Percentiles rank a stretch among this genome's conserved stretches.
These are phyloP conservation scores for Sphagnum tenellum DNA, from an alignment of 225 moss, liverwort and hornwort species.

Conservation along the genomic window DNA sequence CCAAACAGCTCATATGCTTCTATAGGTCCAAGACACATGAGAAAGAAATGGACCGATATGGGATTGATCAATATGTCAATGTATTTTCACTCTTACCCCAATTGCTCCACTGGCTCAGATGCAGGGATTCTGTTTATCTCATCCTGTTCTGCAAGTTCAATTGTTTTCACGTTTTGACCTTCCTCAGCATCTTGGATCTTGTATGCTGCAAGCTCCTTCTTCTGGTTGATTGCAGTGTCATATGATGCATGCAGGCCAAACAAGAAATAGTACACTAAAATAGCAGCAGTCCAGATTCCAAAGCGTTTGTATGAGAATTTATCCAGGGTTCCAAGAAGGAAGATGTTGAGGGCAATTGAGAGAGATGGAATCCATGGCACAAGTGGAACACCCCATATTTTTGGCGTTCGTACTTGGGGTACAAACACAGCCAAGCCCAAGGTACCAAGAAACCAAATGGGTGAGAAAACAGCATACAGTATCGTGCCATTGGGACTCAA, in stretches of 20 bases:
- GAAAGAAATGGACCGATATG: too few relatives aligned
- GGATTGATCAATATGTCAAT: too few relatives aligned
- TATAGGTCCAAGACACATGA: too few relatives aligned
- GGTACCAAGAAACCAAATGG: constrained; percentile 18
- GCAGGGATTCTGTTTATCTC: too few relatives aligned
- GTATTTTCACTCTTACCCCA: too few relatives aligned
- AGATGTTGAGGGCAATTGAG: constrained; percentile 24
- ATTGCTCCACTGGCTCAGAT: too few relatives aligned
- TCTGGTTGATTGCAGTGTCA: constrained; percentile 12
- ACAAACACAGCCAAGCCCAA: constrained; percentile 15
- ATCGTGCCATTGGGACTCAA: constrained; percentile 18
- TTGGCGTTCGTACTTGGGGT: constrained; percentile 18
- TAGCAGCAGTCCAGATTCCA: constrained; percentile 19
- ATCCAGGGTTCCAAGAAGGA: constrained; percentile 39
- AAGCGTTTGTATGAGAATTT: constrained; percentile 24
- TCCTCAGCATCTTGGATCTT: too few relatives aligned
- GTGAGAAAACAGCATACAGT: constrained; percentile 19
- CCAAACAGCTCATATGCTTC: too few relatives aligned
- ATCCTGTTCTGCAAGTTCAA: too few relatives aligned
- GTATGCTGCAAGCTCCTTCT: too few relatives aligned
- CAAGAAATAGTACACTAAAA: constrained; percentile 22
- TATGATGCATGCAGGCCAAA: constrained; percentile 38
- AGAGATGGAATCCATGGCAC: constrained; percentile 33
- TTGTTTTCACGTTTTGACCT: too few relatives aligned
- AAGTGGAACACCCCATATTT: constrained; percentile 22